Evolutionary conservation across 164 flowering plant genomes (phyloP), one percentile per base, ranked within the genome.

Genomic region (Sextonia rubra): DNA sequence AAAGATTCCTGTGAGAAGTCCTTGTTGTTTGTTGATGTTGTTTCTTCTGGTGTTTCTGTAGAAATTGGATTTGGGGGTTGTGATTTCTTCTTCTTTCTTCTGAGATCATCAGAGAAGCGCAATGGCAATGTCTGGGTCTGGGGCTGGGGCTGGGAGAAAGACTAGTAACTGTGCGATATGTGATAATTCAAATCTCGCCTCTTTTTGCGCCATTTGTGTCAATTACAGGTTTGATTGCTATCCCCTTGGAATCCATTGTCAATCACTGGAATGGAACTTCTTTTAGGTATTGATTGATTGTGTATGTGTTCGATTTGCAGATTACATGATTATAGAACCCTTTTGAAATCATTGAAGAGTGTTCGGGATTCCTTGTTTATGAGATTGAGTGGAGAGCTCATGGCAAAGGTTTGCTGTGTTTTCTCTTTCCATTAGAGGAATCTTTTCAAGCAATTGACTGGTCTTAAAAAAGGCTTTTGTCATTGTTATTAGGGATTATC

Each of bases 191-290:
- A 88, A 88, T 80, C 88, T 81, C 12, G 82, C 95, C 66, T 92
- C 95, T 2, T 84, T 90, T 61, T 92, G 97, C 70, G 75, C 85
- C 5, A 61, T 26, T 65, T 92, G 97, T 77, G 97, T 87, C 22
- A 90, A 90, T 77, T 88, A 82, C 84, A 89, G 95, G 97, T 89
- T 37, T 61, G n/a, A 27, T 49, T 68, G 62, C 11, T 37, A 8
- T 37, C 8, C 11, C 6, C 44, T 37, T 37, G 1, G 44, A 37
- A 37, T 7, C 44, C 44, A 1, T 37, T 37, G 44, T 37, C 44
- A 37, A 9, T 7, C n/a, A n/a, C n/a, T n/a, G n/a, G 44, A 37
- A 8, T 37, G 44, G 11, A 9, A 9, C 2, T 37, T 37, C 8
- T 52, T 52, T 20, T 52, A 52, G 4, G n/a, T 52, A 4, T 52